phyloP scores from a whole-genome alignment of 2,329 filamentous ascomycete genomes.

The Cladosporium phlei region DNA sequence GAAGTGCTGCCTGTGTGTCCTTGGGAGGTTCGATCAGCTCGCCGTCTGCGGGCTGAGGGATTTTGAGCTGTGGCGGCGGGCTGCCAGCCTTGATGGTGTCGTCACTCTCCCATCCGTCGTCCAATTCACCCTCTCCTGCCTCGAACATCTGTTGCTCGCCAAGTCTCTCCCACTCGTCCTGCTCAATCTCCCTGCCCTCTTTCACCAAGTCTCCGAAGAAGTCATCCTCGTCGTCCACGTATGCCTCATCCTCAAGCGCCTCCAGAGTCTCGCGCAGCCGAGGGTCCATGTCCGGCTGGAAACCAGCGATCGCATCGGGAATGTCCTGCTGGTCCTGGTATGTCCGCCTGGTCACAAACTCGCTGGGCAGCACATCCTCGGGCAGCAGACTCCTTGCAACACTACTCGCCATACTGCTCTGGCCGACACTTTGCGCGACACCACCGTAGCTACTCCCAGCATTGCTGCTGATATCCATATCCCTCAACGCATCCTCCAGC shows the following conservation, averaged over 20 bases:
- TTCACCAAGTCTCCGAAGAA: conserved; percentile 71
- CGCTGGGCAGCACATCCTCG: conserved; percentile 70
- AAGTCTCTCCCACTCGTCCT: conserved; percentile 67
- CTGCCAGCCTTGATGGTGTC: conserved; percentile 60
- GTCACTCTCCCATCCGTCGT: conserved; percentile 93
- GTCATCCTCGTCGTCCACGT: conserved; percentile 79
- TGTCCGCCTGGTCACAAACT: conserved; percentile 68
- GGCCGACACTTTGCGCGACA: conserved; percentile 38
- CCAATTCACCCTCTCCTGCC: conserved; percentile 36
- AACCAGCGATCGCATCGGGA: conserved; percentile 84
- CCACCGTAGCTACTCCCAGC: conserved; percentile 25
- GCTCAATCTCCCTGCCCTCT: conserved; percentile 68
- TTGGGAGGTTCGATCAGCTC: conserved; percentile 35
- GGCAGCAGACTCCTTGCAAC: conserved; percentile 52
- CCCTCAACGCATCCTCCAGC: conserved; percentile 74
- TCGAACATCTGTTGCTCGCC: conserved; percentile 31
- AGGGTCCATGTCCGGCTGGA: conserved; percentile 97
- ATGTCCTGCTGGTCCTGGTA: conserved; percentile 93
- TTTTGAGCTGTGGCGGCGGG: conserved; percentile 18
- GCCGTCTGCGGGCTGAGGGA: conserved; percentile 44
- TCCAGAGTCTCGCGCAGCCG: conserved; percentile 84
- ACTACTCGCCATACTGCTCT: conserved; percentile 38
- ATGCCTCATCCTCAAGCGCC: conserved; percentile 91
- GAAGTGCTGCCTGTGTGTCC: conserved; percentile 31
- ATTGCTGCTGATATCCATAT: conserved; percentile 43